Conservation (phyloP, 805 yeast species). For the Schizosaccharomyces osmophilus region DNA sequence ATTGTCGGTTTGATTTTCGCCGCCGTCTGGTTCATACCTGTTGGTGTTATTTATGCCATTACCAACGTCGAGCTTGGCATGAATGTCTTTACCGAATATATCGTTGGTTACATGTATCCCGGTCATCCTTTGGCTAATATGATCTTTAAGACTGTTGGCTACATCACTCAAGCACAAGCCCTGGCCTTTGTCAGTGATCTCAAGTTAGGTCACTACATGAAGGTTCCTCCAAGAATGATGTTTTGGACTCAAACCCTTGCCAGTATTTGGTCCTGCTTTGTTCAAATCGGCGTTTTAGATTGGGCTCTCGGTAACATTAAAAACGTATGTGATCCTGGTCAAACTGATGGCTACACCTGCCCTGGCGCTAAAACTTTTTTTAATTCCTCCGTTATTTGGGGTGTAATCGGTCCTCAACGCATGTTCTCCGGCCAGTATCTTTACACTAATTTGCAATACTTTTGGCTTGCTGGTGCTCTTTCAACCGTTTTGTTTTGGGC, state of each 20-base stretch:
- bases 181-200: constrained; percentile 17
- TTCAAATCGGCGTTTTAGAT: constrained; percentile 24
- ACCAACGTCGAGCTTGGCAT: constrained; percentile 15
- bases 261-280: constrained; percentile 27
- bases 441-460: constrained; percentile 8
- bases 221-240: constrained; percentile 26
- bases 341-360: constrained; percentile 9
- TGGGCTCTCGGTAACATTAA: constrained; percentile 18
- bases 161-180: constrained; percentile 26
- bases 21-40: constrained; percentile 27
- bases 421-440: constrained; percentile 6
- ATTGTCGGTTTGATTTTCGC: constrained; percentile 33
- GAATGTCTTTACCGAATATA: constrained; percentile 19
- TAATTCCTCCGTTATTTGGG: constrained; percentile 10
- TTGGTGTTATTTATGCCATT: constrained; percentile 24
- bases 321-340: constrained; percentile 9
- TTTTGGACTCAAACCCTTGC: constrained; percentile 30
- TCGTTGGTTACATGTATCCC: constrained; percentile 25
- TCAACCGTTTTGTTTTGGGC: constrained; percentile 6
- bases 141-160: constrained; percentile 25
- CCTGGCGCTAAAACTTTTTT: constrained; percentile 10
- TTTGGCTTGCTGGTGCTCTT: constrained; percentile 9
- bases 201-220: constrained; percentile 30
- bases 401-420: constrained; percentile 11
- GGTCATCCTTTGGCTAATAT: constrained; percentile 26